Evolutionary conservation across 306 rosid genomes (phyloP).

Genomic region (Astragalus glycyphyllos): DNA sequence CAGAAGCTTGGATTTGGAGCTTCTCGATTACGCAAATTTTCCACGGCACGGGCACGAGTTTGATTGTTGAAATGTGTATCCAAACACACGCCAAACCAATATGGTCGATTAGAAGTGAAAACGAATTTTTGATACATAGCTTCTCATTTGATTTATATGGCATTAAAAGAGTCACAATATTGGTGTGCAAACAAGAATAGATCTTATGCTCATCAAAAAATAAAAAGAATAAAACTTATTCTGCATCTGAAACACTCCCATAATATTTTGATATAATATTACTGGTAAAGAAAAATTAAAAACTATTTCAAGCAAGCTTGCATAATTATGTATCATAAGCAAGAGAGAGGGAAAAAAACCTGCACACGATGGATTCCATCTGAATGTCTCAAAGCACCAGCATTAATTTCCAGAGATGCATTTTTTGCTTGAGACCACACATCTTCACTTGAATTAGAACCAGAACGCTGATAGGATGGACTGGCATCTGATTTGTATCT

Average conservation of each 20-base stretch:
- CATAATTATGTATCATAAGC: conserved; percentile 2
- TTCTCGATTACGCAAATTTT: too few species aligned
- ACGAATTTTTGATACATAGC: conserved; percentile 1
- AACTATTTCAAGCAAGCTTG: background rate
- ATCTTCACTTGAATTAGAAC: conserved; percentile 64
- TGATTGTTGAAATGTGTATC: too few species aligned
- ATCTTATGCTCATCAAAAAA: background rate
- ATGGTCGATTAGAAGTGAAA: conserved; percentile 10
- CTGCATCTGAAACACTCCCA: conserved; percentile 13
- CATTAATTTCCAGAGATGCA: conserved; percentile 47
- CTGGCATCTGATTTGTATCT: conserved; percentile 69
- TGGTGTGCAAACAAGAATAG: background rate
- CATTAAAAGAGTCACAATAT: conserved; percentile 2
- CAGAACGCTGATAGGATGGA: conserved; percentile 56
- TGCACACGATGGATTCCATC: conserved; percentile 53
- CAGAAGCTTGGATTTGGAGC: too few species aligned
- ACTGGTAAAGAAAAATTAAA: background rate
- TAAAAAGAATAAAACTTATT: background rate
- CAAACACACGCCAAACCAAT: background rate
- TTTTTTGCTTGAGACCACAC: conserved; percentile 49
- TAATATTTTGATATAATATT: conserved; percentile 6
- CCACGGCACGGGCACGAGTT: too few species aligned
- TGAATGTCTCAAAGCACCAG: conserved; percentile 49
- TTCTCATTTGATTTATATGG: conserved; percentile 10
- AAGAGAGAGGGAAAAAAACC: conserved; percentile 49